Evolutionary conservation across 1,284 basidiomycete species (phyloP), one percentile per base, ranked within the genome.

Genomic region (Irpex lacteus): DNA sequence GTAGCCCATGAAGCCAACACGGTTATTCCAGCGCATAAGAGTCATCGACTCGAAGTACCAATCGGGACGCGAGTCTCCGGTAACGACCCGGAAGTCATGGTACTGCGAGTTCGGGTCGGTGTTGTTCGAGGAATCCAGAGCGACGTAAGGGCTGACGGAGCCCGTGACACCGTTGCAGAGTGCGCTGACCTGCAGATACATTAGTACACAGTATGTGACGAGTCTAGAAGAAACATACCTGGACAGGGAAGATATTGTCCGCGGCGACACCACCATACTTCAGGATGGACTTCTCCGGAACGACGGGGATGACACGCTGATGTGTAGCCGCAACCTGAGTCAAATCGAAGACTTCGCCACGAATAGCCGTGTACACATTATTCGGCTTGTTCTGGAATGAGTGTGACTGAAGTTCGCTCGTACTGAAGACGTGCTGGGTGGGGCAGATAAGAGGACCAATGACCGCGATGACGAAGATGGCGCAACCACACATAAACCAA

Each of bases 11-110:
- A 97, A 98, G 0, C 97, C 96, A 57, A 90, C 85, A 60, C 96
- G 90, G 71, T 88, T 90, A 64, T 88, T 91, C 81, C 91, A 96
- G 4, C 96, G 91, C 88, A 99, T 90, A 70, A 85, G 79, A 5
- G 91, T 89, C 95, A 96, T 96, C 68, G 82, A 85, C 80, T 99
- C 93, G 69, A 92, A 95, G 78, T 99, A 99, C 98, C 97, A 99
- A 75, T 99, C 97, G 0, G 96, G 95, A 21, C 96, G 88, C 0
- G 91, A 90, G 73, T 99, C 96, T 66, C 90, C 91, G 34, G 90
- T 92, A 71, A 82, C 89, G 0, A 87, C 88, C 50, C 96, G 91
- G 87, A 99, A 99, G 75, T 98, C 96, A 76, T 99, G 97, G 75
- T 99, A 99, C 69, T 88, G 82, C n/a, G 92, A 80, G 72, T 95